Evolutionary conservation across 1,139 yeast genomes (phyloP), one percentile per base, ranked within the genome.

Genomic region (Insectozyma bohioensis): DNA sequence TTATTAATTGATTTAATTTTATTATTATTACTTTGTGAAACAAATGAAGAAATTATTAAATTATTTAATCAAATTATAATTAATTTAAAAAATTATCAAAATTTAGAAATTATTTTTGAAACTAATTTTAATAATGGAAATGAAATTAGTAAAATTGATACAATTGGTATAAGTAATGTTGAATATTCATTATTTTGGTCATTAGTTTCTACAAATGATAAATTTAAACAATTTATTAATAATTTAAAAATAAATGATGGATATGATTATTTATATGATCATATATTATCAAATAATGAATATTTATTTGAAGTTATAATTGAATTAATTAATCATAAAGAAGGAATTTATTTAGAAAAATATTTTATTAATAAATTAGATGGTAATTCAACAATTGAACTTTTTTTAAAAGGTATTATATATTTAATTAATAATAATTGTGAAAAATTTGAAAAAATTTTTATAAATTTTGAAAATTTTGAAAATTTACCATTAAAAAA

Each of bases 381-480:
- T 26, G 25, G n/a, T n/a, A n/a, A 28, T 5, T 25, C 46, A 3
- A 45, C 32, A 28, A 39, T 43, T 7, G 44, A 38, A 10, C 42
- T 49, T 21, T 58, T 63, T 31, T 56, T 69, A 32, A 49, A 54
- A 20, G 75, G 73, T 2, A 44, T 69, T 24, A 52, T 64, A 4
- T 47, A 56, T 37, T 52, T 64, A 39, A 51, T 59, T 19, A 64
- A 60, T 31, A 49, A 54, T 33, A 58, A 61, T 14, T 48, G 58
- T 2, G 31, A 39, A 28, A 40, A 48, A 24, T 61, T 59, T 35
- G 52, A 43, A 33, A 39, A 47, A 3, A 45, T 49, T 2, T 62
- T 63, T 37, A 44, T 48, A 21, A 31, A 38, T 18, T 43, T 45
- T 27, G 46, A 46, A n/a, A 38, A 41, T 11, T 48, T 50, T 30